phyloP scores from a whole-genome alignment of 805 yeast genomes.

The Monosporozyma aerobia region DNA sequence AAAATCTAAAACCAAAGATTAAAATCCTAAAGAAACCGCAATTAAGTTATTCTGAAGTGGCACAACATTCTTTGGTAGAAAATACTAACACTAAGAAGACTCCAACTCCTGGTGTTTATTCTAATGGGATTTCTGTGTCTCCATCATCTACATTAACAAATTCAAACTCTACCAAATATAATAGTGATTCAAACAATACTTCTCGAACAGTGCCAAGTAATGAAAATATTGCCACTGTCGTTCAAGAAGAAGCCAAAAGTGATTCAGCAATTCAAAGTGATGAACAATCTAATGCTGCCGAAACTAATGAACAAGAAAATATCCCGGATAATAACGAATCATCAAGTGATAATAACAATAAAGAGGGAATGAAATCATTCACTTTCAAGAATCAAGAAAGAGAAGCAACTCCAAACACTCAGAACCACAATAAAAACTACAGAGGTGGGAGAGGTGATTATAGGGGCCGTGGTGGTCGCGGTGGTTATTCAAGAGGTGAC shows the following conservation, averaged over 20 bases:
- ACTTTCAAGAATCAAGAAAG: constrained; percentile 11
- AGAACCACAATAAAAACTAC: not conserved
- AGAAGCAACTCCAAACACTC: not conserved
- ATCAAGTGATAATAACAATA: not conserved
- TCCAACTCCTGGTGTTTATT: not conserved
- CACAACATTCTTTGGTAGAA: constrained; percentile 19
- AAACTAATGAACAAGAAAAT: not conserved
- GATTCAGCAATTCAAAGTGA: not conserved
- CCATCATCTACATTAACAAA: not conserved
- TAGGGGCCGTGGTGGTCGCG: constrained; percentile 4
- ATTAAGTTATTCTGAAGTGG: constrained; percentile 22
- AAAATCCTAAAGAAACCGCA: constrained; percentile 16
- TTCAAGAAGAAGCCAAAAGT: not conserved
- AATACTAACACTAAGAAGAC: constrained; percentile 11
- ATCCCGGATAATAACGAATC: not conserved
- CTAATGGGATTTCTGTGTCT: not conserved
- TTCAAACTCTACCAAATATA: not conserved
- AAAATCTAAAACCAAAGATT: constrained; percentile 9
- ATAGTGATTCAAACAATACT: not conserved
- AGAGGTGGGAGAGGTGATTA: constrained; percentile 1
- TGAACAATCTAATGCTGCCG: not conserved
- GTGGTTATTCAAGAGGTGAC: constrained; percentile 5
- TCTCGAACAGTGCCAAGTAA: not conserved
- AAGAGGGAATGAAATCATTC: constrained; percentile 4
- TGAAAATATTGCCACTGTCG: not conserved